phyloP scores from a whole-genome alignment of 225 moss, liverwort and hornwort genomes.

The Bryum argenteum region DNA sequence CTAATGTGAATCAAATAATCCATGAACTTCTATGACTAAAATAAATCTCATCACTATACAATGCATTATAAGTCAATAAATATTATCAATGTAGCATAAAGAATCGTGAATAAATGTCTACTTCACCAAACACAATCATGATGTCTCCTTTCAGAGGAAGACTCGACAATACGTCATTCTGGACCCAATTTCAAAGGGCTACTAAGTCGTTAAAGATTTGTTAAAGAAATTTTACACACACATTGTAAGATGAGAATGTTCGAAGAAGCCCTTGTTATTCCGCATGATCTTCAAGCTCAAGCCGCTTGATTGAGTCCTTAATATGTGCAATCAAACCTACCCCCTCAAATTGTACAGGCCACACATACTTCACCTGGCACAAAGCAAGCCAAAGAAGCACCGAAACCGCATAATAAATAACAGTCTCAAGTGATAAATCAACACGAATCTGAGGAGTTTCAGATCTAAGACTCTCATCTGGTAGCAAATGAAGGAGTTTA shows the following conservation, averaged over 20 bases:
- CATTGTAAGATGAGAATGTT: neutral
- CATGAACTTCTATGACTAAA: too few species aligned
- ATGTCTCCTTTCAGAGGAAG: too few species aligned
- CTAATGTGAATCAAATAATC: too few species aligned
- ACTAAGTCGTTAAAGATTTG: neutral
- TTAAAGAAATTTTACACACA: neutral
- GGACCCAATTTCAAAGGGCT: neutral
- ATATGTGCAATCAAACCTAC: conserved; percentile 81
- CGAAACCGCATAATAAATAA: neutral
- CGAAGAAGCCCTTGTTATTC: conserved; percentile 1
- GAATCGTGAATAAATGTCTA: too few species aligned
- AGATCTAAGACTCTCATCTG: neutral
- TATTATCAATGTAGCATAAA: too few species aligned
- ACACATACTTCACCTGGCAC: conserved; percentile 81
- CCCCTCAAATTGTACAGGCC: conserved; percentile 82
- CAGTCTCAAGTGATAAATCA: neutral
- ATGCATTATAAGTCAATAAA: too few species aligned
- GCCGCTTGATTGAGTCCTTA: conserved; percentile 53
- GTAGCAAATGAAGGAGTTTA: neutral
- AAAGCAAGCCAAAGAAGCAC: neutral
- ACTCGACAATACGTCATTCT: neutral
- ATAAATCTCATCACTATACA: too few species aligned
- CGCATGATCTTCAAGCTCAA: conserved; percentile 25
- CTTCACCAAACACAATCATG: neutral
- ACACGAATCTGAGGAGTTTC: neutral